A percentile compares a stretch with the other conserved stretches of the same genome.
These are phyloP conservation scores for Camellia oleifera DNA, from an alignment of 179 eudicot genomes.

Conservation along the genomic window DNA sequence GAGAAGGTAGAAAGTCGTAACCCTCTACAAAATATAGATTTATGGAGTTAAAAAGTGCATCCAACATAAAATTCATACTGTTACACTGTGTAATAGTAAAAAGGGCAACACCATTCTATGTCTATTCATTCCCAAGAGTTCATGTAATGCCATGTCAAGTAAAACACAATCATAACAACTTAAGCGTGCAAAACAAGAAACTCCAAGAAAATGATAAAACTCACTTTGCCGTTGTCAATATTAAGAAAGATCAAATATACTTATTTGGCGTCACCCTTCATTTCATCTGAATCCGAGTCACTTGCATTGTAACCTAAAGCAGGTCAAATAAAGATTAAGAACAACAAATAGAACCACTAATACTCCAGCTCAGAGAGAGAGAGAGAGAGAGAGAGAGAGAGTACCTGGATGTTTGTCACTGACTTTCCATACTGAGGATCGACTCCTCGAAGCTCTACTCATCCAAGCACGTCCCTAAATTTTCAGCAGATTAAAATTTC, in stretches of 20 bases:
- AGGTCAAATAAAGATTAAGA: slow-evolving; percentile 3
- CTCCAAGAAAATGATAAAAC: background rate
- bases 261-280: slow-evolving; percentile 29
- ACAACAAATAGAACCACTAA: background rate
- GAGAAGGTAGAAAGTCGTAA: background rate
- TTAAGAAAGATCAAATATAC: slow-evolving; percentile 5
- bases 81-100: background rate
- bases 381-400: background rate
- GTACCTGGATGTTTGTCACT: slow-evolving; percentile 53
- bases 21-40: background rate
- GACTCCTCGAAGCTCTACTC: slow-evolving; percentile 41
- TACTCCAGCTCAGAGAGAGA: background rate
- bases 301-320: slow-evolving; percentile 51
- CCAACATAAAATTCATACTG: background rate
- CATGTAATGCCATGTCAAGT: background rate
- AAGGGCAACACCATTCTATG: background rate
- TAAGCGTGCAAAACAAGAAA: background rate
- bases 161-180: background rate
- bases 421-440: slow-evolving; percentile 49
- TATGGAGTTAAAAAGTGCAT: background rate
- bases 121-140: background rate
- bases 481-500: slow-evolving; percentile 2
- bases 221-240: slow-evolving; percentile 15
- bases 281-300: slow-evolving; percentile 53
- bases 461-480: slow-evolving; percentile 51